Conservation (phyloP, 2,329 filamentous ascomycete species). For the Periconia sp. region DNA sequence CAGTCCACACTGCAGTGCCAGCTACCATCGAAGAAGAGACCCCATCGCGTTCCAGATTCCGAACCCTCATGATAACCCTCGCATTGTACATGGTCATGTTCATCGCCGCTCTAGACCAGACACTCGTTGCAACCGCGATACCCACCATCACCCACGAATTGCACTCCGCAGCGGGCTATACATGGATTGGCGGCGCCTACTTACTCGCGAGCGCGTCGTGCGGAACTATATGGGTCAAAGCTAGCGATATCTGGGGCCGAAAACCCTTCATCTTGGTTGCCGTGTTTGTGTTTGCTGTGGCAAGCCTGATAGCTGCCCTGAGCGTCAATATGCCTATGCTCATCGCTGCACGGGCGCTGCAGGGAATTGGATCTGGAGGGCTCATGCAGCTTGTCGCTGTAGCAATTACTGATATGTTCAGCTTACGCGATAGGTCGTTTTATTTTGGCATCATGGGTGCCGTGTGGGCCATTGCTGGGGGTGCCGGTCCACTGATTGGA, state of each 20-base stretch:
- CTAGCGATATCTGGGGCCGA: slow-evolving; percentile 64
- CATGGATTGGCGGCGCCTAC: slow-evolving; percentile 79
- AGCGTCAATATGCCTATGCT: slow-evolving; percentile 55
- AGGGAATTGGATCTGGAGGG: slow-evolving; percentile 51
- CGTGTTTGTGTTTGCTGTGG: slow-evolving; percentile 35
- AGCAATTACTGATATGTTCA: slow-evolving; percentile 59
- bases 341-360: slow-evolving; percentile 57
- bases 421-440: slow-evolving; percentile 50
- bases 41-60: neutral
- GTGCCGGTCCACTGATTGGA: slow-evolving; percentile 56
- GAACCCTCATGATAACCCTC: neutral
- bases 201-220: slow-evolving; percentile 71
- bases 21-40: no score
- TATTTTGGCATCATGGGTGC: slow-evolving; percentile 56
- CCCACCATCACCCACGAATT: slow-evolving; percentile 70
- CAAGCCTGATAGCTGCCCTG: slow-evolving; percentile 53
- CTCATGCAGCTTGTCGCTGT: slow-evolving; percentile 48
- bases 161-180: slow-evolving; percentile 71
- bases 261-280: slow-evolving; percentile 59
- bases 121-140: slow-evolving; percentile 70
- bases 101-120: slow-evolving; percentile 54
- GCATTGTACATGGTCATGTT: slow-evolving; percentile 23
- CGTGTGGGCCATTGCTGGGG: slow-evolving; percentile 58
- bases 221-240: slow-evolving; percentile 71
- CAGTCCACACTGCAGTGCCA: no score